Conservation (phyloP, 2,329 filamentous ascomycete species). For the Aureobasidium lini region DNA sequence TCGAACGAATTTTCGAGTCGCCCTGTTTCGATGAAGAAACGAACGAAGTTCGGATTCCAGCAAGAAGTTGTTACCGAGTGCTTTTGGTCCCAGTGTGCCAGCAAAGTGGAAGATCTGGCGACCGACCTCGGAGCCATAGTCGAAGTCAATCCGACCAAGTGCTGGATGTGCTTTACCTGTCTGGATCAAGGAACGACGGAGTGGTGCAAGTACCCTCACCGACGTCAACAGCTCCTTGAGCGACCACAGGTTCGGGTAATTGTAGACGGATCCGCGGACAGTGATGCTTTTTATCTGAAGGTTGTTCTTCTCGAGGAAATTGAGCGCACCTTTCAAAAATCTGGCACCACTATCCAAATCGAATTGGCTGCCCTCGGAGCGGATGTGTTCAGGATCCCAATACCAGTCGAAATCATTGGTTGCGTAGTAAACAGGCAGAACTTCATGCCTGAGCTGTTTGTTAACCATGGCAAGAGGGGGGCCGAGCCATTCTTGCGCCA, state of each 20-base stretch:
- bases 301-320: not conserved
- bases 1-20: too few species aligned
- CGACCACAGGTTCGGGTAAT: not conserved
- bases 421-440: not conserved
- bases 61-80: not conserved
- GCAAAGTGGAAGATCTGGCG: not conserved
- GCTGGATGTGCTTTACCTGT: not conserved
- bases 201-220: not conserved
- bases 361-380: not conserved
- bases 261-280: not conserved
- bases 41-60: not conserved
- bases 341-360: not conserved
- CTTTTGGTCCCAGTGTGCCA: not conserved
- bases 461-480: not conserved
- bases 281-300: not conserved
- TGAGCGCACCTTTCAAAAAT: not conserved
- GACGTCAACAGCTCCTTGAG: fast-evolving
- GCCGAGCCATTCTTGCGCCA: not conserved
- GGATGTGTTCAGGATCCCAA: not conserved
- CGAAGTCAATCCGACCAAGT: not conserved
- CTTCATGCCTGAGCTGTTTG: not conserved
- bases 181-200: not conserved
- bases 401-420: not conserved
- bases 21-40: not conserved
- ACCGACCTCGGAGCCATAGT: not conserved